Evolutionary conservation across 2,329 filamentous ascomycete species (phyloP), one percentile per base, ranked within the genome.

Genomic region (Aureobasidium sp.): DNA sequence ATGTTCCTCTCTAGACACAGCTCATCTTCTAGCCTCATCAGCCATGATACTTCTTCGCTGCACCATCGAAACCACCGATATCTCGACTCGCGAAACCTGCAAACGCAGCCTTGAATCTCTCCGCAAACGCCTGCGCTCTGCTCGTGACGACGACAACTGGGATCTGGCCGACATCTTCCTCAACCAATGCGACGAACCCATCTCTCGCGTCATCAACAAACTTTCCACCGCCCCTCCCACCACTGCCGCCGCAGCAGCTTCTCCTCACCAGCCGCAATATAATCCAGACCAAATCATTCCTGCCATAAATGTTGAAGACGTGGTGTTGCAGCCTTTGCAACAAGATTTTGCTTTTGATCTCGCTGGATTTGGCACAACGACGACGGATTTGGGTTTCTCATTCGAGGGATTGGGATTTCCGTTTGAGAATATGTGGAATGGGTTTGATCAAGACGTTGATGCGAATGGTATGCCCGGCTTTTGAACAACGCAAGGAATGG

Each of bases 181-280:
- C n/a, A 61, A 52, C 5, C 57, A 61, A 51, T 61, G 57, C 47
- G 57, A 61, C 29, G 57, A 61, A 20, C 57, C 57, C 8, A 61
- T 61, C 20, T 61, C 57, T 15, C 44, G 57, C 3, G 47, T 61
- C 22, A 49, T 52, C 27, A 37, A 25, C 36, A 58, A 58, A 39
- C 31, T 58, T 0, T 36, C 37, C 15, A 42, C 37, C n/a, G 4
- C 44, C 9, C 11, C 27, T 9, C 12, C 36, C 12, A 14, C 39
- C 3, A 44, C 22, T 15, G n/a, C n/a, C 3, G 53, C 27, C 2
- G n/a, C 39, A 12, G n/a, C 39, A 1, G 17, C 37, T 29, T 29
- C 37, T 2, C 36, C 52, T 15, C 41, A 34, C 20, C 22, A 14
- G 20, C 42, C 39, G 3, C 56, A 49, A 25, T 15, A 59, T 3